Evolutionary conservation across 1,284 basidiomycete genomes (phyloP), one percentile per base, ranked within the genome.

Genomic region (Ustilago tritici): DNA sequence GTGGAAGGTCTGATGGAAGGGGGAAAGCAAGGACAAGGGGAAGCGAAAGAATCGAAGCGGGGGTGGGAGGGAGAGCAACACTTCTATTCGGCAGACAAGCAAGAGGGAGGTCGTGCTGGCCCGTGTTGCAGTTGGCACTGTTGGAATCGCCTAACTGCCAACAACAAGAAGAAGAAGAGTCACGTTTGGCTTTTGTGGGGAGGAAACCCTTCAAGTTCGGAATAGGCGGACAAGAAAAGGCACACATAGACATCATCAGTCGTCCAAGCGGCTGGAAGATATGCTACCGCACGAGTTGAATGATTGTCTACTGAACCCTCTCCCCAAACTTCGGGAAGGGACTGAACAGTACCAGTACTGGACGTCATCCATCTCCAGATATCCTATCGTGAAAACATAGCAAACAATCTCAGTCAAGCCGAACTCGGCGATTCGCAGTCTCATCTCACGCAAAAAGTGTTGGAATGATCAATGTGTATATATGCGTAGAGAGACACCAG

Each of bases 181-280:
- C 10, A 10, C 8, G 34, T 38, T 60, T 19, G 38, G 28, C 47
- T 36, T 62, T 62, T 68, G 67, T 57, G 67, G 61, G 61, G 67
- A 61, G 28, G 49, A 19, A 19, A 4, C n/a, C 59, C 54, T 67
- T 61, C 15, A 68, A 58, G 52, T 61, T 62, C 62, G 68, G 58
- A 61, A 70, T 63, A 69, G 10, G 56, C 66, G 61, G 61, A 57
- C 38, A 34, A 12, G 23, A 43, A 28, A 17, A 50, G 3, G 3
- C 46, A 23, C 40, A 9, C 40, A 41, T 17, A 41, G 40, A 46
- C 7, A 7, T 28, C 23, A 28, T 28, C 3, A 28, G 23, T 28
- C 23, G 23, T 28, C 3, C 23, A 28, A 28, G 23, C 23, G 3
- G 23, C 23, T 28, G 23, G 23, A 28, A 28, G 23, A 28, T 28